A percentile compares a stretch with the other conserved stretches of the same genome.
Evolutionary conservation across 169 alveolate genomes (phyloP).

Genomic region (Plasmodium yoelii): DNA sequence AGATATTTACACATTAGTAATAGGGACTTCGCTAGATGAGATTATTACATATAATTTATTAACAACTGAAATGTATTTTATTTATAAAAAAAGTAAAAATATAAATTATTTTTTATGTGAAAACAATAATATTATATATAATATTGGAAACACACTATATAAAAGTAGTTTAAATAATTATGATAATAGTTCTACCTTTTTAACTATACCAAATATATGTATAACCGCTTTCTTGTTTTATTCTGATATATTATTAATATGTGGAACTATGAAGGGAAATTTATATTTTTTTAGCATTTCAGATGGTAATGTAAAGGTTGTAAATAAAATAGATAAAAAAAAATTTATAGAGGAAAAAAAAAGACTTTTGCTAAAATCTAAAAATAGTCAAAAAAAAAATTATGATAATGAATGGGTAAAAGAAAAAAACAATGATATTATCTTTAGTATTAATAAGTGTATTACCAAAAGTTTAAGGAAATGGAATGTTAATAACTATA

Average conservation of each 20-base stretch:
- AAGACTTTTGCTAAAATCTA: not conserved
- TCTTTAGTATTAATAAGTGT: not conserved
- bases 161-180: conserved; percentile 33
- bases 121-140: conserved; percentile 32
- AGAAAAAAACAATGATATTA: not conserved
- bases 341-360: not conserved
- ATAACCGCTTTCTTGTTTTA: conserved; percentile 37
- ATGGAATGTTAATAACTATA: not conserved
- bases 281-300: conserved; percentile 35
- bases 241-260: conserved; percentile 34
- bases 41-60: conserved; percentile 25
- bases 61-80: conserved; percentile 17
- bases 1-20: conserved; percentile 35
- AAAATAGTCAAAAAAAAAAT: not conserved
- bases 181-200: conserved; percentile 16
- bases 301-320: conserved; percentile 20
- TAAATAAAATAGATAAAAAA: conserved; percentile 11
- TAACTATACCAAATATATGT: conserved; percentile 9
- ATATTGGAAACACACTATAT: conserved; percentile 25
- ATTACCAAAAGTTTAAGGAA: not conserved
- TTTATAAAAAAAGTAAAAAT: conserved; percentile 3
- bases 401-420: not conserved
- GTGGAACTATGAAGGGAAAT: conserved; percentile 38
- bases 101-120: conserved; percentile 18
- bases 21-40: conserved; percentile 32